A percentile compares a stretch with the other conserved stretches of the same genome.
Conservation (phyloP, 768 basidiomycete genomes). For the Kwoniella europaea region DNA sequence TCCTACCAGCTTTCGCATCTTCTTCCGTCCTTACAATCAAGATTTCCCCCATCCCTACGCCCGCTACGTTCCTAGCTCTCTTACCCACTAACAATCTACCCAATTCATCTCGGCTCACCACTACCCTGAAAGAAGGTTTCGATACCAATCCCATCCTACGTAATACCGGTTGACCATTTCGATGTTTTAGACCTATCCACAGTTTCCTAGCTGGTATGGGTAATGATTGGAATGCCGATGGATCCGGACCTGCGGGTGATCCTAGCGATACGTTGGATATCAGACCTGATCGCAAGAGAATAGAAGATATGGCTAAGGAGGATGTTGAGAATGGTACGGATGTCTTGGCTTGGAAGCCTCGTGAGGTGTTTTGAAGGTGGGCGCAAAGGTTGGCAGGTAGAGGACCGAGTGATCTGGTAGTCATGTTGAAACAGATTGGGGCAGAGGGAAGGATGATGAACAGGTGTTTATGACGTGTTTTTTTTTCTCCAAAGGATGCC, state of each 20-base stretch:
- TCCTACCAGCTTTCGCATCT: slow-evolving; percentile 65
- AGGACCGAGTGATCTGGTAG: slow-evolving; percentile 29
- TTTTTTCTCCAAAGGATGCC: too few species aligned
- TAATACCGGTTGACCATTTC: slow-evolving; percentile 85
- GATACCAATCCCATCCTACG: slow-evolving; percentile 78
- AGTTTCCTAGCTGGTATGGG: slow-evolving; percentile 75
- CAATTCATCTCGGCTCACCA: slow-evolving; percentile 76
- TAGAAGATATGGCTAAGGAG: slow-evolving; percentile 87
- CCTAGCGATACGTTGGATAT: slow-evolving; percentile 81
- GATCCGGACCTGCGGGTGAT: slow-evolving; percentile 64
- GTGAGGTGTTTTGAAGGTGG: slow-evolving; percentile 89
- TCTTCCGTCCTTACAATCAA: slow-evolving; percentile 77
- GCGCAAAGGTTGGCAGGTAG: slow-evolving; percentile 80
- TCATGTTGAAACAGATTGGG: not conserved
- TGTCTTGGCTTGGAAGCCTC: slow-evolving; percentile 77
- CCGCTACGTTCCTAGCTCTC: slow-evolving; percentile 77
- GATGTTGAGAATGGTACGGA: slow-evolving; percentile 82
- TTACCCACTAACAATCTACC: slow-evolving; percentile 78
- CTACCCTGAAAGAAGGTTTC: slow-evolving; percentile 78
- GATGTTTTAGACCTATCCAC: slow-evolving; percentile 94
- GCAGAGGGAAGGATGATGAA: not conserved
- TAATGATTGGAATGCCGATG: slow-evolving; percentile 66
- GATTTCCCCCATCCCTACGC: slow-evolving; percentile 90
- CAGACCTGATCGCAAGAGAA: slow-evolving; percentile 90
- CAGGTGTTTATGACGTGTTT: too few species aligned